phyloP scores from a whole-genome alignment of 2,329 filamentous ascomycete species.

The Aspergillus glaucus region DNA sequence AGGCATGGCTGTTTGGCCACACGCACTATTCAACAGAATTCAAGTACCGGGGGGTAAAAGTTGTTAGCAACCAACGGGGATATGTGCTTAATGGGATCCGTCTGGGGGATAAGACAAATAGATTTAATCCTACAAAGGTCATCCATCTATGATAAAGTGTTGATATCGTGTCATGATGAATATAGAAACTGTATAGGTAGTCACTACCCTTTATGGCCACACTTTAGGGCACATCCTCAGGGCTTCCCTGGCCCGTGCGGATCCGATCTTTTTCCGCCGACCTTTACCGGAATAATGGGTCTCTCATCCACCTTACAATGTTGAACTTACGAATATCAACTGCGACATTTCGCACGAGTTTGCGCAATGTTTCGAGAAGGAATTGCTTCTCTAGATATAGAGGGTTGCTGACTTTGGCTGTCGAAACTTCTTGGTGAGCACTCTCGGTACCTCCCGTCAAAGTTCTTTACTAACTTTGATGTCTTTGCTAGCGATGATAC shows the following conservation, averaged over 20 bases:
- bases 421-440: conserved; percentile 42
- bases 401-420: conserved; percentile 40
- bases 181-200: background rate
- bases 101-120: conserved; percentile 5
- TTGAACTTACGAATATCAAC: conserved; percentile 13
- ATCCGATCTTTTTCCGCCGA: conserved; percentile 15
- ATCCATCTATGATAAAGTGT: conserved; percentile 6
- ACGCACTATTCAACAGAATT: conserved; percentile 42
- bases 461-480: conserved; percentile 2
- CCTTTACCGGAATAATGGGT: conserved; percentile 1
- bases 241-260: conserved; percentile 26
- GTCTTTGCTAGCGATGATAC: conserved; percentile 67
- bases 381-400: conserved; percentile 7
- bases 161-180: background rate
- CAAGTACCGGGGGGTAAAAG: conserved; percentile 23
- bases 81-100: conserved; percentile 27
- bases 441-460: background rate
- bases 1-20: conserved; percentile 42
- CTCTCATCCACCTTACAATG: conserved; percentile 16
- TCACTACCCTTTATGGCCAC: background rate
- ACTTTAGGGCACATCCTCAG: conserved; percentile 18
- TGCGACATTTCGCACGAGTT: conserved; percentile 15
- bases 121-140: conserved; percentile 13
- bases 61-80: conserved; percentile 43
- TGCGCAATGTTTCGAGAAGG: conserved; percentile 5